Evolutionary conservation across 768 basidiomycete genomes (phyloP).

Genomic region (Lentinus brumalis): DNA sequence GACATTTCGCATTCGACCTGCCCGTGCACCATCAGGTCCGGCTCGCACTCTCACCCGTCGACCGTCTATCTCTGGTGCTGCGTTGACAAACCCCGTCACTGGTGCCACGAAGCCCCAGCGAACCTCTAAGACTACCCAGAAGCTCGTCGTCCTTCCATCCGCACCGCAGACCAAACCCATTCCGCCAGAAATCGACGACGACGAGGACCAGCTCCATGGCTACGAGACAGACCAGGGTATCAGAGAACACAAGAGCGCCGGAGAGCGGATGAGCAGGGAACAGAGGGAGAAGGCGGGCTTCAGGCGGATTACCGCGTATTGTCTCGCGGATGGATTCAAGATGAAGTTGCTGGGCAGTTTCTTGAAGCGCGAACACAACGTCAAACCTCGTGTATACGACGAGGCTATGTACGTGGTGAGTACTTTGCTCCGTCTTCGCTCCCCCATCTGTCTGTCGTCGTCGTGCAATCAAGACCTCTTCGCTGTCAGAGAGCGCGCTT

Average conservation of each 20-base stretch:
- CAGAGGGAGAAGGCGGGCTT: conserved; percentile 82
- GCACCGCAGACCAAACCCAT: conserved; percentile 83
- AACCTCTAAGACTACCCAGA: conserved; percentile 89
- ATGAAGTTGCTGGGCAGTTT: conserved; percentile 85
- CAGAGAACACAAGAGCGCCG: conserved; percentile 80
- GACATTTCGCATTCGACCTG: conserved; percentile 12
- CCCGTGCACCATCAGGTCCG: conserved; percentile 6
- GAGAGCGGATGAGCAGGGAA: conserved; percentile 86
- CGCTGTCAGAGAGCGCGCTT: too few species aligned
- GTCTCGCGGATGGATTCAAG: conserved; percentile 80
- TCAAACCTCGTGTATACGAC: conserved; percentile 82
- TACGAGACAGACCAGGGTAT: conserved; percentile 69
- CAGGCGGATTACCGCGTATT: conserved; percentile 87
- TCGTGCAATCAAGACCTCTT: too few species aligned
- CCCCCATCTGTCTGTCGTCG: too few species aligned
- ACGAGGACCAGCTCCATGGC: conserved; percentile 54
- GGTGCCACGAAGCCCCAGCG: conserved; percentile 59
- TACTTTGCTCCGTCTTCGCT: conserved; percentile 18
- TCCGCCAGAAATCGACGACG: conserved; percentile 46
- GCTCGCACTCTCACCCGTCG: conserved; percentile 26
- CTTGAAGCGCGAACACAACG: conserved; percentile 92
- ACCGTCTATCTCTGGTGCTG: conserved; percentile 33
- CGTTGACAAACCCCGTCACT: conserved; percentile 29
- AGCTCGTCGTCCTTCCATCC: conserved; percentile 87
- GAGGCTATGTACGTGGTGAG: conserved; percentile 92